These are phyloP conservation scores for Bonia amplexicaulis DNA, from an alignment of 176 grass and related monocot species.

Conservation along the genomic window DNA sequence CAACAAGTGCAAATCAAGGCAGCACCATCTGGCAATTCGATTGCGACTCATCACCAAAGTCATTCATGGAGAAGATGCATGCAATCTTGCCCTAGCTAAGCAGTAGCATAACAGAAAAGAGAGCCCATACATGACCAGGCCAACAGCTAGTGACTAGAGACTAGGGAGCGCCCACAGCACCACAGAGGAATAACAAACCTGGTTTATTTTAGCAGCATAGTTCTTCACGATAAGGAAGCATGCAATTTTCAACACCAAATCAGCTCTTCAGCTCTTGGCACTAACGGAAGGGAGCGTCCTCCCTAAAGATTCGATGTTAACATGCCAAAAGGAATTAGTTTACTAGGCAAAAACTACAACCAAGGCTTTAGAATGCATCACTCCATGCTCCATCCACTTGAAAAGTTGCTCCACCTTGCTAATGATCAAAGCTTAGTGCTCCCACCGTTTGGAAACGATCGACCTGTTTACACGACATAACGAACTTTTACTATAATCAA, in stretches of 20 bases:
- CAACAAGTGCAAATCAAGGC: slow-evolving; percentile 52
- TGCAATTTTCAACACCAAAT: slow-evolving; percentile 46
- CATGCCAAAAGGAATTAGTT: slow-evolving; percentile 26
- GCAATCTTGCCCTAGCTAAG: slow-evolving; percentile 37
- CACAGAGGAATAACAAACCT: slow-evolving; percentile 10
- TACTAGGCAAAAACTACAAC: slow-evolving; percentile 37
- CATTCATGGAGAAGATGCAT: slow-evolving; percentile 47
- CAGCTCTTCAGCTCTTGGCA: slow-evolving; percentile 24
- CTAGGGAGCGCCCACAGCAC: slow-evolving; percentile 20
- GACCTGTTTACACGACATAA: slow-evolving; percentile 42
- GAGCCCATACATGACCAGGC: slow-evolving; percentile 30
- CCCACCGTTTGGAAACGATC: slow-evolving; percentile 19
- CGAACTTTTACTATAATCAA: slow-evolving; percentile 34
- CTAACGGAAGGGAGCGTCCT: slow-evolving; percentile 14
- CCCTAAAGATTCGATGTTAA: slow-evolving; percentile 33
- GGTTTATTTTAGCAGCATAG: slow-evolving; percentile 24
- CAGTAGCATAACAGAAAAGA: slow-evolving; percentile 34
- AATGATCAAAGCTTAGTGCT: slow-evolving; percentile 32
- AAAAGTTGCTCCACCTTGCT: slow-evolving; percentile 52
- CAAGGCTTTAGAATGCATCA: slow-evolving; percentile 16
- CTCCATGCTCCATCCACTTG: slow-evolving; percentile 36
- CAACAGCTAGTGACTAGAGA: slow-evolving; percentile 24
- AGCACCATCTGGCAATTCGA: slow-evolving; percentile 43
- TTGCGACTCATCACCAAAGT: slow-evolving; percentile 41
- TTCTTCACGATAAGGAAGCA: slow-evolving; percentile 39